Base-by-base conservation (phyloP, 306 rosid species). In the Elaeagnus macrophylla region DNA sequence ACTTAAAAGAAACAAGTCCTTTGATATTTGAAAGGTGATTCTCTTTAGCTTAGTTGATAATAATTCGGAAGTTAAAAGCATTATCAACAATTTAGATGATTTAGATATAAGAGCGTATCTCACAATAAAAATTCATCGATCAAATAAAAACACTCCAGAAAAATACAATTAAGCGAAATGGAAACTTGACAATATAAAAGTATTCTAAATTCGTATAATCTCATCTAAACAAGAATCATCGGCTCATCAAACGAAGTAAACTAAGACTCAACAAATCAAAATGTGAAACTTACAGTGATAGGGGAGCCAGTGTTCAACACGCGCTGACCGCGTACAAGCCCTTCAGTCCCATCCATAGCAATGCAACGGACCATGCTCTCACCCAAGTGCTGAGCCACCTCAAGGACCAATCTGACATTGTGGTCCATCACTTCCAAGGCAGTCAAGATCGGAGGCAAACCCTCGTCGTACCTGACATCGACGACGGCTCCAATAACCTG, bases 341-440 rank as follows among this genome's bases (percentile, higher is more conserved):
- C 94, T 60, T 88, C 94, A 5, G 87, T 88, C n/a, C 83, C 96
- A 53, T 88, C 96, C 96, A 88, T 88, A 67, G 96, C 96, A 53
- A 88, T 88, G n/a, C 83, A 79, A 39, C 96, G 72, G 1, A 88
- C 94, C 74, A 79, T 67, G 6, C 77, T 84, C 78, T 84, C 96
- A 0, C 96, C 96, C 71, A 88, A 77, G 65, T 88, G 96, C 78
- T 81, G 90, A 0, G 94, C 87, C 48, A 84, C 96, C 72, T 84
- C 96, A 17, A 84, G 75, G 48, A 84, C 94, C 68, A 79, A 48
- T 1, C 94, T 64, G 17, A 77, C 40, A 18, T 78, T 61, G 51
- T 88, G 69, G 42, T 79, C 96, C 70, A 84, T 9, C 42, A 81
- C 87, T 79, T 88, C 96, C 2, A 88, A 79, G 0, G 96, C 90